A percentile compares a stretch with the other conserved stretches of the same genome.
phyloP scores from a whole-genome alignment of 169 alveolate genomes.

The Plasmodium relictum region DNA sequence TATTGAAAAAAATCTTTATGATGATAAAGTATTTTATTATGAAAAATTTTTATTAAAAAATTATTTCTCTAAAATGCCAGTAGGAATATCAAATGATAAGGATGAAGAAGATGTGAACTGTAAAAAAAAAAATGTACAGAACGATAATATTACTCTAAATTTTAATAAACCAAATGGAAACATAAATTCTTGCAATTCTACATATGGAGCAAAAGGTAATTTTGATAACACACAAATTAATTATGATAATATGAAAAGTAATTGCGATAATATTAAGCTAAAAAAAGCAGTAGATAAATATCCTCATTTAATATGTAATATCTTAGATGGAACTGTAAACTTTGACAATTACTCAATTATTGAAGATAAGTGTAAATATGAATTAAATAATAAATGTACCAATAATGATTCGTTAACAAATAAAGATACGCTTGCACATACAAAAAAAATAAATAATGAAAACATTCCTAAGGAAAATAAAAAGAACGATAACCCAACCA shows the following conservation, averaged over 20 bases:
- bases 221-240: conserved; percentile 20
- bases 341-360: neutral
- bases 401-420: neutral
- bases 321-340: neutral
- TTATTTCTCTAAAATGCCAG: conserved; percentile 48
- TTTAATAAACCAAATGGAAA: neutral
- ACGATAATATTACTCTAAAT: neutral
- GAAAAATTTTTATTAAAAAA: conserved; percentile 49
- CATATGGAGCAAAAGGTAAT: conserved; percentile 22
- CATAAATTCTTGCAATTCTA: conserved; percentile 15
- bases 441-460: neutral
- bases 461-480: conserved; percentile 15
- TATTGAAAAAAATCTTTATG: conserved; percentile 16
- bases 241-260: neutral
- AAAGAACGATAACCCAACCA: neutral
- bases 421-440: conserved; percentile 1
- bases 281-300: neutral
- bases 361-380: neutral
- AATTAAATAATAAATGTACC: too few relatives aligned
- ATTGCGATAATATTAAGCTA: neutral
- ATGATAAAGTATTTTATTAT: conserved; percentile 37
- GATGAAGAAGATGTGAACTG: conserved; percentile 18
- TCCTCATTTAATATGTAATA: neutral
- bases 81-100: conserved; percentile 17
- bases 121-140: neutral